These are phyloP conservation scores for Gyrodon lividus DNA, from an alignment of 768 basidiomycete species.

Conservation along the genomic window DNA sequence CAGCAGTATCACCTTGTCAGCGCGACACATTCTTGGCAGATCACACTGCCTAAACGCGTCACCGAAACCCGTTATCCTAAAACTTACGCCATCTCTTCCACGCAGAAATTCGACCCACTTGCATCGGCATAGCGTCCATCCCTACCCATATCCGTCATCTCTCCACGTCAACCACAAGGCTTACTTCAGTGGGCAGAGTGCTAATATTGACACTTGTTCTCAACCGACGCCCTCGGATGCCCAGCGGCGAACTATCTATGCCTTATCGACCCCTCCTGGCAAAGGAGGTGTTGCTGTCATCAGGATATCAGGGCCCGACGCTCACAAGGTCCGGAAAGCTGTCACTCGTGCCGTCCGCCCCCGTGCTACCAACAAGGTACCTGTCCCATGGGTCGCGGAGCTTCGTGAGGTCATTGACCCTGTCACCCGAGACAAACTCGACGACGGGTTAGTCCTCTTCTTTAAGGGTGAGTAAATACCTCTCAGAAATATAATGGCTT, in stretches of 20 bases:
- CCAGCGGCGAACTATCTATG: conserved; percentile 79
- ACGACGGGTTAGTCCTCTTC: conserved; percentile 80
- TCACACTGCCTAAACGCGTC: conserved; percentile 3
- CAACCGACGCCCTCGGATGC: conserved; percentile 40
- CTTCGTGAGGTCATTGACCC: conserved; percentile 71
- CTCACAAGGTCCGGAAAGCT: conserved; percentile 55
- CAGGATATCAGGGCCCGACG: conserved; percentile 79
- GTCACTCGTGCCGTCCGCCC: conserved; percentile 46
- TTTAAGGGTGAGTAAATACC: conserved; percentile 58
- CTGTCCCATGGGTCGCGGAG: conserved; percentile 66
- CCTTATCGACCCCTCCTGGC: conserved; percentile 83
- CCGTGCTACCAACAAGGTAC: conserved; percentile 24
- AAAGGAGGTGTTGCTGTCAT: conserved; percentile 83
- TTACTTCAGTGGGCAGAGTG: neutral
- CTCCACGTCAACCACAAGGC: neutral
- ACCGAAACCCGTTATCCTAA: conserved; percentile 9
- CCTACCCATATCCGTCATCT: conserved; percentile 14
- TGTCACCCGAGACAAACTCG: conserved; percentile 56
- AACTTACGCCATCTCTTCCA: conserved; percentile 19
- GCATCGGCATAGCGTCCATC: conserved; percentile 16
- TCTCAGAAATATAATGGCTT: neutral
- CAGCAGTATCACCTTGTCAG: conserved; percentile 4
- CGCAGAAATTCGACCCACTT: conserved; percentile 24
- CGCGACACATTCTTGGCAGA: conserved; percentile 1
- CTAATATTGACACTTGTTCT: neutral